Conservation (phyloP, 2,329 filamentous ascomycete species). For the Aschersonia sp. region DNA sequence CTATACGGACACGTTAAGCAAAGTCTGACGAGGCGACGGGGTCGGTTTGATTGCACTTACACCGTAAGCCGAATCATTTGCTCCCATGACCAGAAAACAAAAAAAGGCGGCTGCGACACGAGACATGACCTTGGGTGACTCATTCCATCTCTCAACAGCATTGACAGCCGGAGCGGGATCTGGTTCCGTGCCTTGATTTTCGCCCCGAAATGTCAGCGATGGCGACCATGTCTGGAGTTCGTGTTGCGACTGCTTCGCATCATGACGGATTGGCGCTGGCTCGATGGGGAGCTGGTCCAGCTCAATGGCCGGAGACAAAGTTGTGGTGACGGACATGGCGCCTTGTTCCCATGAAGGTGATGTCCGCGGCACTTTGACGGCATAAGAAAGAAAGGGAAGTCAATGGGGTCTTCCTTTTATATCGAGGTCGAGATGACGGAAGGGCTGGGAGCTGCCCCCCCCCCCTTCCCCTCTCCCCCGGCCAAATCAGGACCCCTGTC, state of each 20-base stretch:
- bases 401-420: too few relatives aligned
- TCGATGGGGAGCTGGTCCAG: background rate
- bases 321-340: background rate
- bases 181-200: conserved; percentile 1
- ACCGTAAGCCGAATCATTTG: conserved; percentile 44
- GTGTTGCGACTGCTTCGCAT: background rate
- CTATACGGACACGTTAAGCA: conserved; percentile 10
- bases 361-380: too few relatives aligned
- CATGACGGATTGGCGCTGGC: background rate
- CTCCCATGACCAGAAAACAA: conserved; percentile 41
- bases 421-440: too few relatives aligned
- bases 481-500: too few relatives aligned
- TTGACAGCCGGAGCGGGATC: background rate
- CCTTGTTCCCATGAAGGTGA: background rate
- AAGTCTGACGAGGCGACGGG: background rate
- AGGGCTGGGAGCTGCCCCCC: too few relatives aligned
- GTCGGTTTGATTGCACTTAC: conserved; percentile 19
- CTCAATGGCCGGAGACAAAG: background rate
- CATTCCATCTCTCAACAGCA: conserved; percentile 30
- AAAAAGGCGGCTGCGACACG: conserved; percentile 39
- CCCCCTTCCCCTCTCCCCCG: too few relatives aligned
- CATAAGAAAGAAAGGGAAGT: too few relatives aligned
- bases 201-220: background rate
- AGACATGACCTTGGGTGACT: conserved; percentile 30
- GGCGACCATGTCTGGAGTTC: background rate